phyloP scores from a whole-genome alignment of 2,329 filamentous ascomycete species.

The Apiospora arundinis region DNA sequence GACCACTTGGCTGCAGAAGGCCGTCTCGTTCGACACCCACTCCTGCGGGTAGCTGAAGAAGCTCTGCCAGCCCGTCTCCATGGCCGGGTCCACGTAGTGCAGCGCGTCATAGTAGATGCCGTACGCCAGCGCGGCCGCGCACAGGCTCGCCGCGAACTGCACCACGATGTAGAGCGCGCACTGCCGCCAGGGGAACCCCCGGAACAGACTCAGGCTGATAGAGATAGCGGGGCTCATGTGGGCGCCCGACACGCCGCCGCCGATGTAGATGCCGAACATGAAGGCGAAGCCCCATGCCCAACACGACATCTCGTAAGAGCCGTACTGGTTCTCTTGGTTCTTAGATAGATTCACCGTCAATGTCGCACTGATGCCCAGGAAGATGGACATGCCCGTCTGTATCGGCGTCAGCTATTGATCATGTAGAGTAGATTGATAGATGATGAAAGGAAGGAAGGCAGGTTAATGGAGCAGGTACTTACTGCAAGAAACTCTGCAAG shows the following conservation, averaged over 20 bases:
- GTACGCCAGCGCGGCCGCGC: conserved; percentile 39
- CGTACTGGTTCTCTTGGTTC: conserved; percentile 32
- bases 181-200: conserved; percentile 44
- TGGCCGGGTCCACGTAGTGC: conserved; percentile 38
- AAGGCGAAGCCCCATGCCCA: conserved; percentile 41
- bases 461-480: conserved; percentile 15
- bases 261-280: conserved; percentile 42
- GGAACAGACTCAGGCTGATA: conserved; percentile 42
- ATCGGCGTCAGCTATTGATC: neutral
- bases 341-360: conserved; percentile 38
- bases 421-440: no score
- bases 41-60: conserved; percentile 44
- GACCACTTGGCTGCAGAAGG: conserved; percentile 44
- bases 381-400: conserved; percentile 35
- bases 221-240: conserved; percentile 46
- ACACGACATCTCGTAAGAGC: conserved; percentile 35
- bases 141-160: conserved; percentile 41
- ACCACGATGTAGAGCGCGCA: conserved; percentile 39
- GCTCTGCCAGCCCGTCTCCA: conserved; percentile 37
- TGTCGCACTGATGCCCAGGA: conserved; percentile 36
- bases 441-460: neutral
- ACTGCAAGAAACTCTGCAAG: conserved; percentile 38
- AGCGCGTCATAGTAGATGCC: conserved; percentile 41
- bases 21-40: conserved; percentile 36
- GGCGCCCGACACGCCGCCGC: conserved; percentile 40